phyloP scores from a whole-genome alignment of 306 rosid species.

The Trifolium subterraneum region DNA sequence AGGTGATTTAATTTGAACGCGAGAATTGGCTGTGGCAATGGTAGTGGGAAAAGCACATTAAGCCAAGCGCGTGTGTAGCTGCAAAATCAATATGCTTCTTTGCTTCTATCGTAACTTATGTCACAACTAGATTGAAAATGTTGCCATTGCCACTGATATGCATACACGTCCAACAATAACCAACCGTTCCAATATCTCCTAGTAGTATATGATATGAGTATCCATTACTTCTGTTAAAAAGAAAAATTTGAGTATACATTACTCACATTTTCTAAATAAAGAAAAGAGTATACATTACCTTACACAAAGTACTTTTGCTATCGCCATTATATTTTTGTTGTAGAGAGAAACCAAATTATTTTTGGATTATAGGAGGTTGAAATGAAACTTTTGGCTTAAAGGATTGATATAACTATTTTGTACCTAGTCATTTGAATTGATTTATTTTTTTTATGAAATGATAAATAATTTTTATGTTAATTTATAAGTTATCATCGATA shows the following conservation, averaged over 20 bases:
- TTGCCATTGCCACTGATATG: conserved; percentile 24
- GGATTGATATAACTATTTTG: neutral
- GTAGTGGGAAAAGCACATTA: neutral
- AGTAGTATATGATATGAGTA: neutral
- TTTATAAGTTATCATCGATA: too few relatives aligned
- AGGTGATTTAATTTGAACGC: conserved; percentile 1
- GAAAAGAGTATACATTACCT: neutral
- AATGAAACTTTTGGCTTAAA: neutral
- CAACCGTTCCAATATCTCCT: neutral
- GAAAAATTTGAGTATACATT: neutral
- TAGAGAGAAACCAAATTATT: too few relatives aligned
- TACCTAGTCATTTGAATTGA: too few relatives aligned
- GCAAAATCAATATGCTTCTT: conserved; percentile 14
- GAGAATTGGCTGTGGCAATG: neutral
- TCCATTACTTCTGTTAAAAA: neutral
- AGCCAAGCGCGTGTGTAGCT: conserved; percentile 21
- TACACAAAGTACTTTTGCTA: neutral
- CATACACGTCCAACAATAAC: conserved; percentile 6
- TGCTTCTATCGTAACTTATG: conserved; percentile 10
- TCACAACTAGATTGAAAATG: neutral
- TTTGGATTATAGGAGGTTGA: neutral
- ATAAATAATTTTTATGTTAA: too few relatives aligned
- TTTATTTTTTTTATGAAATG: too few relatives aligned
- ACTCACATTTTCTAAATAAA: neutral
- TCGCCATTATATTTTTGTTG: too few relatives aligned